phyloP scores from a whole-genome alignment of 1,284 basidiomycete species.

The Singerocomus inundabilis region DNA sequence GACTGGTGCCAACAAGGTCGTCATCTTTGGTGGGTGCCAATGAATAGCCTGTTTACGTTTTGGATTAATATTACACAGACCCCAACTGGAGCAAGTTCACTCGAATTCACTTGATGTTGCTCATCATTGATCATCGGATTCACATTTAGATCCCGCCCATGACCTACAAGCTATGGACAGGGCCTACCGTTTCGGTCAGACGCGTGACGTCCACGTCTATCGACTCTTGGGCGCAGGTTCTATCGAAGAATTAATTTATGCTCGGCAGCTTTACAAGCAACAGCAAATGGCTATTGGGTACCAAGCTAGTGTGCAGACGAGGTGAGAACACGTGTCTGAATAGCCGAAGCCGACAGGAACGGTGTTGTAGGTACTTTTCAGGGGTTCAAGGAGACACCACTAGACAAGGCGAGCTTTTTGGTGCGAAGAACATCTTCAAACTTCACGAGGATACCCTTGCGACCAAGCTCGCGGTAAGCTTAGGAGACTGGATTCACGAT shows the following conservation, averaged over 20 bases:
- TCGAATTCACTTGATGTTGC: neutral
- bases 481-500: neutral
- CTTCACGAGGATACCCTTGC: constrained; percentile 71
- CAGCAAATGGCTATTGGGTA: constrained; percentile 89
- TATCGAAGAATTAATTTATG: constrained; percentile 83
- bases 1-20: constrained; percentile 79
- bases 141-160: constrained; percentile 69
- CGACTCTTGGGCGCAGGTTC: constrained; percentile 84
- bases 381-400: constrained; percentile 75
- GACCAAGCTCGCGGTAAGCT: constrained; percentile 67
- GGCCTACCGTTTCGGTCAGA: constrained; percentile 87
- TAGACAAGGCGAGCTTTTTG: constrained; percentile 80
- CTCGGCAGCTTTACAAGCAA: constrained; percentile 85
- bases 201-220: constrained; percentile 81
- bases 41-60: neutral
- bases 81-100: constrained; percentile 81
- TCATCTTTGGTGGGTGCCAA: constrained; percentile 68
- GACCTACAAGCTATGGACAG: constrained; percentile 89
- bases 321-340: constrained; percentile 38
- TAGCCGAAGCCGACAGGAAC: neutral
- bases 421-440: constrained; percentile 78
- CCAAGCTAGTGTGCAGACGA: constrained; percentile 75
- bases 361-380: constrained; percentile 62
- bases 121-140: constrained; percentile 1
- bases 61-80: constrained; percentile 45